phyloP scores from a whole-genome alignment of 2,329 filamentous ascomycete genomes.

The Coleophoma cylindrospora region DNA sequence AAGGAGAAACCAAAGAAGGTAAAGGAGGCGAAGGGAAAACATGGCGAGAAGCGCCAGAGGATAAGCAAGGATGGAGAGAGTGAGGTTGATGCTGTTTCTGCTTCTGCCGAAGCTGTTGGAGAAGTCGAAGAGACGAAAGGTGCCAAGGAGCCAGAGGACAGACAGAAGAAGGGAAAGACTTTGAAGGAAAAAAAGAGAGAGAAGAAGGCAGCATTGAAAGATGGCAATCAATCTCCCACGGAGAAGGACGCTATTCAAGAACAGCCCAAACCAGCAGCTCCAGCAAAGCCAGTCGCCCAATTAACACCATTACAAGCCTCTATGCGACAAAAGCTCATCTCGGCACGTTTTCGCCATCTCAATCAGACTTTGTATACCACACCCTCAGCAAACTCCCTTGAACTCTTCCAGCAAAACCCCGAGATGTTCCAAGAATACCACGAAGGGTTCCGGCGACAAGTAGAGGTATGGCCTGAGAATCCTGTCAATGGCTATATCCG shows the following conservation, averaged over 20 bases:
- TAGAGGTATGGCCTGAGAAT: conserved; percentile 94
- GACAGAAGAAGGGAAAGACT: conserved; percentile 20
- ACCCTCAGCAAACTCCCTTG: conserved; percentile 76
- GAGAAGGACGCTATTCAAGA: conserved; percentile 10
- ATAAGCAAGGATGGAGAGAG: conserved; percentile 11
- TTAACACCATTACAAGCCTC: conserved; percentile 89
- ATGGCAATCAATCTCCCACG: conserved; percentile 3
- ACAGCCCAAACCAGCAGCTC: conserved; percentile 26
- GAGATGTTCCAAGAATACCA: conserved; percentile 97
- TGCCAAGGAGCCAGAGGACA: conserved; percentile 8
- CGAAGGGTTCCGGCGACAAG: conserved; percentile 91
- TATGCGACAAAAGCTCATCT: conserved; percentile 93
- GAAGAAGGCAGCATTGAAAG: conserved; percentile 18
- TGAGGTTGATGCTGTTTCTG: conserved; percentile 7
- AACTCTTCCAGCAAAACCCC: conserved; percentile 77
- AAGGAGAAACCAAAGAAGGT: conserved; percentile 36
- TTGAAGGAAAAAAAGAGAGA: conserved; percentile 33
- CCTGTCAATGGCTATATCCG: conserved; percentile 83
- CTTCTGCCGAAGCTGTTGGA: not conserved
- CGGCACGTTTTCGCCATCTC: conserved; percentile 92
- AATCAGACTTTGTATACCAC: conserved; percentile 96
- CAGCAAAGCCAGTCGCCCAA: conserved; percentile 42
- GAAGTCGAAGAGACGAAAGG: conserved; percentile 13
- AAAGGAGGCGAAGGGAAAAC: conserved; percentile 23
- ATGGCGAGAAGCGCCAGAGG: conserved; percentile 20